A percentile compares a stretch with the other conserved stretches of the same genome.
Evolutionary conservation across 352 stramenopile species (phyloP).

Genomic region (Globisporangium carolinianum): DNA sequence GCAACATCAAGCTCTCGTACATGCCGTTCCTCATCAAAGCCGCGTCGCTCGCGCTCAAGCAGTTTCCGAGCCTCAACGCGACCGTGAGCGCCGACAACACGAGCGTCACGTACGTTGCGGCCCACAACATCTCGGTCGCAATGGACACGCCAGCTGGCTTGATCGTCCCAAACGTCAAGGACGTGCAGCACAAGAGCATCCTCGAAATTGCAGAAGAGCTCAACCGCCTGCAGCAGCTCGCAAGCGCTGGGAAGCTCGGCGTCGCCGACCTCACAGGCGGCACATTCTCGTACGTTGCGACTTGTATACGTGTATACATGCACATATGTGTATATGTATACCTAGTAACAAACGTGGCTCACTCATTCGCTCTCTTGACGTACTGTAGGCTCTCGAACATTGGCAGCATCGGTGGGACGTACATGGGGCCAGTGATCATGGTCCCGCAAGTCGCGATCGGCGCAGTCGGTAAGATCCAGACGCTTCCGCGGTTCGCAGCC

Average conservation of each 20-base stretch:
- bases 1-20: conserved; percentile 90
- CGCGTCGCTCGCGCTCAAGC: conserved; percentile 88
- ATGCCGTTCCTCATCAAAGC: conserved; percentile 97
- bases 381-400: conserved; percentile 84
- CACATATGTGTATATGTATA: too few relatives aligned
- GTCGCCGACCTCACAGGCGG: conserved; percentile 86
- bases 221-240: conserved; percentile 82
- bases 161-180: conserved; percentile 95
- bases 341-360: too few relatives aligned
- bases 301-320: conserved; percentile 2
- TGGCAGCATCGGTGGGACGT: conserved; percentile 96
- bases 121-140: conserved; percentile 97
- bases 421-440: conserved; percentile 95
- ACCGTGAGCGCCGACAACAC: conserved; percentile 82
- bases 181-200: conserved; percentile 82
- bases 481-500: conserved; percentile 90
- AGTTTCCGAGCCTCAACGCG: conserved; percentile 94
- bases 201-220: conserved; percentile 83
- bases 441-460: conserved; percentile 96
- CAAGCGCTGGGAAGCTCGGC: conserved; percentile 68
- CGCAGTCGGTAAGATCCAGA: conserved; percentile 95
- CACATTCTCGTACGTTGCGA: conserved; percentile 80
- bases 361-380: not conserved
- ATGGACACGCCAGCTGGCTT: conserved; percentile 96
- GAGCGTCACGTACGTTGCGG: conserved; percentile 81